Conservation (phyloP, 495 filamentous ascomycete species). For the Neurospora sp. region DNA sequence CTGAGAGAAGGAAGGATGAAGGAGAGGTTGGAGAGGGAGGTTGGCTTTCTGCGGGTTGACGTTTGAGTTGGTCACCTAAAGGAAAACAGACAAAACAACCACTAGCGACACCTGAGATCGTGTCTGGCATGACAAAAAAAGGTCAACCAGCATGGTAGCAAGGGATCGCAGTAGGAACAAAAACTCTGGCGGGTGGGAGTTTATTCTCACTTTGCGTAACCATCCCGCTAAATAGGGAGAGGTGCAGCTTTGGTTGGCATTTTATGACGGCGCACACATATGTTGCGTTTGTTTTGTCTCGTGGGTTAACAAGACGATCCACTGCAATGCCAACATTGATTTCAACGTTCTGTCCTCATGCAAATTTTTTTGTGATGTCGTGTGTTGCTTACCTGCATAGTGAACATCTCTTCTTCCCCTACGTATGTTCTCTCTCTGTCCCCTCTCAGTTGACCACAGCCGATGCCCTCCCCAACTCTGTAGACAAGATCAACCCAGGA, state of each 20-base stretch:
- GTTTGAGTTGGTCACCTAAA: neutral
- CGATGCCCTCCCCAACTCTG: constrained; percentile 32
- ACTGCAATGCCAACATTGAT: neutral
- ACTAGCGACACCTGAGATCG: neutral
- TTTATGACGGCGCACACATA: neutral
- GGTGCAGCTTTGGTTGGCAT: neutral
- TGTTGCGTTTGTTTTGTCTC: neutral
- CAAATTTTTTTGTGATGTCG: neutral
- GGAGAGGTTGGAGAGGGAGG: neutral
- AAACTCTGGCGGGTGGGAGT: neutral
- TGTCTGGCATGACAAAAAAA: neutral
- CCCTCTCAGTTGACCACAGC: neutral
- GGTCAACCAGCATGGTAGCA: neutral
- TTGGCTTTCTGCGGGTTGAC: neutral
- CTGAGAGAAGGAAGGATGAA: neutral
- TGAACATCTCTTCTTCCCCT: neutral
- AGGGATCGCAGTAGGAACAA: neutral
- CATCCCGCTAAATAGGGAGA: neutral
- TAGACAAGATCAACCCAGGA: constrained; percentile 43
- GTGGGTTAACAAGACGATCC: neutral
- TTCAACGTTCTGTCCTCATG: neutral
- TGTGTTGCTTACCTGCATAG: neutral
- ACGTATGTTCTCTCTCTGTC: neutral
- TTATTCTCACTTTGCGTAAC: neutral
- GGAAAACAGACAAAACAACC: neutral